phyloP scores from a whole-genome alignment of 75 land plant genomes.

The Azolla pinnata region DNA sequence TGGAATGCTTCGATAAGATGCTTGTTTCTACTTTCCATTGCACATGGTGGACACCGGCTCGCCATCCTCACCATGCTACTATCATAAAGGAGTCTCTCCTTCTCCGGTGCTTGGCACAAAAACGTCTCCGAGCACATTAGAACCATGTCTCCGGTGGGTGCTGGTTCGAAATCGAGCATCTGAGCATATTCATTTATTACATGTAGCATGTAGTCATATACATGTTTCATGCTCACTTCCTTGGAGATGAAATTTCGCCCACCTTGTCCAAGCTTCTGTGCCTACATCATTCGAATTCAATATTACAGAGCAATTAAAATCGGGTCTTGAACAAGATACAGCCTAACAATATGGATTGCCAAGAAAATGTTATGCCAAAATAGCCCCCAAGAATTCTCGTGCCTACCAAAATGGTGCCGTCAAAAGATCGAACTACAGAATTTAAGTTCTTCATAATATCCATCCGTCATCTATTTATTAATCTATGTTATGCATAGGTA shows the following conservation, averaged over 20 bases:
- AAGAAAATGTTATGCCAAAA: too few relatives aligned
- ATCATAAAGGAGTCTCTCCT: constrained; percentile 33
- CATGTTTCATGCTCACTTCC: constrained; percentile 44
- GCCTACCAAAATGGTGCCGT: too few relatives aligned
- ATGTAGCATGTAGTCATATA: constrained; percentile 72
- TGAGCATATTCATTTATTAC: constrained; percentile 48
- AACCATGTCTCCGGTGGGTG: constrained; percentile 22
- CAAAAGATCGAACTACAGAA: too few relatives aligned
- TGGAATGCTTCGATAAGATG: neutral
- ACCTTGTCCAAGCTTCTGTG: constrained; percentile 30
- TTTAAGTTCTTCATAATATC: too few relatives aligned
- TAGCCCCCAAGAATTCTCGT: too few relatives aligned
- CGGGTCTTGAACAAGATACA: too few relatives aligned
- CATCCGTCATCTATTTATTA: too few relatives aligned
- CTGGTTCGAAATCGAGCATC: constrained; percentile 39
- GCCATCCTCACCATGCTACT: constrained; percentile 31
- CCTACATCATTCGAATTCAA: too few relatives aligned
- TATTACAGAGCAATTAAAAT: too few relatives aligned
- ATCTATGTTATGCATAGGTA: too few relatives aligned
- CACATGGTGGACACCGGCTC: constrained; percentile 13
- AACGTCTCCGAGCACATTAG: constrained; percentile 34
- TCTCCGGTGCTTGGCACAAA: constrained; percentile 23
- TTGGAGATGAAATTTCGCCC: constrained; percentile 35
- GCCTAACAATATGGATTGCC: neutral
- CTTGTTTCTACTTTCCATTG: neutral